Evolutionary conservation across 306 rosid genomes (phyloP).

Genomic region (Ammopiptanthus mongolicus): DNA sequence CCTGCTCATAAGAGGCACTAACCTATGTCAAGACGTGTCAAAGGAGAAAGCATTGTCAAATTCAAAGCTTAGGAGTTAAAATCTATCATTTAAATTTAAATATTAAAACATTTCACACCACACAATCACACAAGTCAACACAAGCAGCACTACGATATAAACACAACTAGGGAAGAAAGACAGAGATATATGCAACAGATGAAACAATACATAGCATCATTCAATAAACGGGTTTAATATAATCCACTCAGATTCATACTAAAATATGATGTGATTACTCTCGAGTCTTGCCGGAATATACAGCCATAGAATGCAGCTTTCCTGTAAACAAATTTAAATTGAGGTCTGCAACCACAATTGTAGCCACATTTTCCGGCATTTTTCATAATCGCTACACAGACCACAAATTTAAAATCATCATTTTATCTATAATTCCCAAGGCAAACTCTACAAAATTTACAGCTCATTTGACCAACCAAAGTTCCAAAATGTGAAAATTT

Average conservation of each 20-base stretch:
- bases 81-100: neutral
- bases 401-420: no score
- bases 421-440: neutral
- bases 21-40: conserved; percentile 56
- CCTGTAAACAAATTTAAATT: neutral
- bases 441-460: neutral
- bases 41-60: conserved; percentile 26
- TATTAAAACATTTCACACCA: conserved; percentile 10
- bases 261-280: neutral
- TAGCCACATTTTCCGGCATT: neutral
- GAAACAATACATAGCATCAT: neutral
- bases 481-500: neutral
- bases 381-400: neutral
- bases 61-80: conserved; percentile 12
- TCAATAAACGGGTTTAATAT: neutral
- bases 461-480: neutral
- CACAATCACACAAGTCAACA: neutral
- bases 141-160: conserved; percentile 12
- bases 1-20: conserved; percentile 98
- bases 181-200: neutral
- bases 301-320: neutral
- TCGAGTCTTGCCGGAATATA: neutral
- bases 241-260: neutral
- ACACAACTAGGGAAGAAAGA: neutral
- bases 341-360: neutral